Conservation (phyloP, 129 eudicot species). For the Pseudognaphalium luteoalbum region DNA sequence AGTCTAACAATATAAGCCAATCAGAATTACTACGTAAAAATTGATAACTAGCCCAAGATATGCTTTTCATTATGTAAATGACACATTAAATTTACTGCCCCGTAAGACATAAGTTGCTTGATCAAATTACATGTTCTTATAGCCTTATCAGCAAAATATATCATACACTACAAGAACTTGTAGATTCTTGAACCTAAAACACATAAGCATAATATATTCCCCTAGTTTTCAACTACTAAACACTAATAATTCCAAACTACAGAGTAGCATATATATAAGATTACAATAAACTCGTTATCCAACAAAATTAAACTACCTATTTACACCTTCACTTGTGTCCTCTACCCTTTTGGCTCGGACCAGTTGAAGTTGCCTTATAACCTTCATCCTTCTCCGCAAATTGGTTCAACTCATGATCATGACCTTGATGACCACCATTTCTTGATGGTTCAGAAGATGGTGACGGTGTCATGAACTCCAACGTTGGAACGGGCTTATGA, state of each 20-base stretch:
- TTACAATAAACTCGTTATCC: constrained; percentile 13
- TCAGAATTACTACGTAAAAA: too few relatives aligned
- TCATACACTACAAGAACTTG: constrained; percentile 12
- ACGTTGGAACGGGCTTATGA: constrained; percentile 21
- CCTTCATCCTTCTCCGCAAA: constrained; percentile 22
- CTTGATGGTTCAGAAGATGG: constrained; percentile 18
- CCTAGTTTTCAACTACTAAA: constrained; percentile 24
- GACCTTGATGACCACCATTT: constrained; percentile 19
- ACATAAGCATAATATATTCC: not conserved
- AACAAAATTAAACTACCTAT: constrained; percentile 23
- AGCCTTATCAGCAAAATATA: not conserved
- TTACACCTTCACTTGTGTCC: constrained; percentile 42
- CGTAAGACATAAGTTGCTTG: not conserved
- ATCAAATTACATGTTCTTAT: not conserved
- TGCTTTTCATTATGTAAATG: too few relatives aligned
- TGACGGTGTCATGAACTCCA: constrained; percentile 18
- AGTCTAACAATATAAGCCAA: too few relatives aligned
- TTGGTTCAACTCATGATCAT: constrained; percentile 12
- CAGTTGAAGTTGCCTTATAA: constrained; percentile 36
- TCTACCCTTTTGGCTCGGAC: constrained; percentile 45
- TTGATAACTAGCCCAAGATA: too few relatives aligned
- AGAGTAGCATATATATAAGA: not conserved
- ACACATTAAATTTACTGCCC: too few relatives aligned
- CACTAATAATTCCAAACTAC: constrained; percentile 9
- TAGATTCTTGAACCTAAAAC: constrained; percentile 2